Evolutionary conservation across 306 rosid genomes (phyloP), one percentile per base, ranked within the genome.

Genomic region (Sindora glabra): DNA sequence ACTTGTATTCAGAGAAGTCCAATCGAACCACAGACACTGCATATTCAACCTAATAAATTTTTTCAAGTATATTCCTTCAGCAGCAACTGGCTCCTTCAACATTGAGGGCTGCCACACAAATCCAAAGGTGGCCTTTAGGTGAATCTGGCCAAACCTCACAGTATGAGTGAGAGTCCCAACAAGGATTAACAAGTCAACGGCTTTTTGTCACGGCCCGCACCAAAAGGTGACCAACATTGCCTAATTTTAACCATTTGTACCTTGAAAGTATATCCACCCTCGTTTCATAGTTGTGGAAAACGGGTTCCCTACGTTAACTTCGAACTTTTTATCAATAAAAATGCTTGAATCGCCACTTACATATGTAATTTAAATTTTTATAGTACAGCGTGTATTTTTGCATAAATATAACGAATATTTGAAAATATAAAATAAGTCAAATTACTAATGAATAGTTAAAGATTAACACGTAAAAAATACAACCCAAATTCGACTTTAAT

Each of bases 161-260:
- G 64, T 26, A 58, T 67, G 58, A 29, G 57, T 69, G 59, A 73
- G 74, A 56, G 72, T 59, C 63, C 62, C 83, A 36, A 75, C 26
- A 44, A 77, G 67, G 68, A 68, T 69, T 74, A 58, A n/a, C n/a
- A n/a, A n/a, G 82, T 79, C 88, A 76, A 76, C 72, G 62, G 63
- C 21, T 66, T 36, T 38, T 61, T 59, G 70, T 60, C 75, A 72
- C 50, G 62, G 56, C 30, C 18, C 15, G 34, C 32, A 48, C 68
- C 65, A 68, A 71, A 63, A 58, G 37, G 54, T 67, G 17, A 51
- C 75, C 56, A 47, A 68, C 73, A 58, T 67, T 71, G 56, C 74
- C 62, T 71, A 53, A 71, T 71, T 62, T 53, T 63, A 58, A 67
- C 62, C 58, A 65, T 54, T 48, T 33, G 45, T 47, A 47, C 59